Percentiles rank a stretch among this genome's conserved stretches.
phyloP scores from a whole-genome alignment of 2,329 filamentous ascomycete genomes.

The Beauveria brongniartii region DNA sequence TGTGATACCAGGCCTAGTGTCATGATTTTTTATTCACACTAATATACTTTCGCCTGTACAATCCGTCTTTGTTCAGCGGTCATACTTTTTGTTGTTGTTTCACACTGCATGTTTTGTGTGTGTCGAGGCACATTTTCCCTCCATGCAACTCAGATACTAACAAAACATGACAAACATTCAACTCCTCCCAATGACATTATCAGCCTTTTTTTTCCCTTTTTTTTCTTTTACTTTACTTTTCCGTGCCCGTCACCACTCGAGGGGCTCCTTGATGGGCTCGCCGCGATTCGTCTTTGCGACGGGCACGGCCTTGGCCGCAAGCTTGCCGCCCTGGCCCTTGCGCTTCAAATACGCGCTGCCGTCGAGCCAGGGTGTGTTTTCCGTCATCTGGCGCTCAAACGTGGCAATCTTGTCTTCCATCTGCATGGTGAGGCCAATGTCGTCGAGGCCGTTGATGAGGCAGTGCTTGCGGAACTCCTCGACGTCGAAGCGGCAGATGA shows the following conservation, averaged over 20 bases:
- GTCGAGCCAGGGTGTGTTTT: slow-evolving; percentile 84
- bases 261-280: slow-evolving; percentile 72
- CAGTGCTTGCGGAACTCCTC: slow-evolving; percentile 95
- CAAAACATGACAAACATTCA: background rate
- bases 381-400: slow-evolving; percentile 71
- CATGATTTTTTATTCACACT: background rate
- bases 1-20: background rate
- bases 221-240: no score
- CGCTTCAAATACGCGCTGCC: slow-evolving; percentile 71
- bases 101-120: background rate
- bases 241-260: slow-evolving; percentile 63
- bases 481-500: slow-evolving; percentile 73
- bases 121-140: background rate
- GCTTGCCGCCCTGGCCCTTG: slow-evolving; percentile 44
- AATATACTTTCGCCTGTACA: background rate
- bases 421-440: slow-evolving; percentile 92
- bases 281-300: slow-evolving; percentile 87
- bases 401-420: slow-evolving; percentile 78
- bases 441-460: slow-evolving; percentile 84
- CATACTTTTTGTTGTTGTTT: background rate
- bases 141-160: background rate
- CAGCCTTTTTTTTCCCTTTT: background rate
- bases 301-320: slow-evolving; percentile 53
- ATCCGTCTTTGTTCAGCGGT: background rate
- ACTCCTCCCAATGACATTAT: slow-evolving; percentile 10